Conservation (phyloP, 2,329 filamentous ascomycete genomes). For the Ophioceras dolichostomum region DNA sequence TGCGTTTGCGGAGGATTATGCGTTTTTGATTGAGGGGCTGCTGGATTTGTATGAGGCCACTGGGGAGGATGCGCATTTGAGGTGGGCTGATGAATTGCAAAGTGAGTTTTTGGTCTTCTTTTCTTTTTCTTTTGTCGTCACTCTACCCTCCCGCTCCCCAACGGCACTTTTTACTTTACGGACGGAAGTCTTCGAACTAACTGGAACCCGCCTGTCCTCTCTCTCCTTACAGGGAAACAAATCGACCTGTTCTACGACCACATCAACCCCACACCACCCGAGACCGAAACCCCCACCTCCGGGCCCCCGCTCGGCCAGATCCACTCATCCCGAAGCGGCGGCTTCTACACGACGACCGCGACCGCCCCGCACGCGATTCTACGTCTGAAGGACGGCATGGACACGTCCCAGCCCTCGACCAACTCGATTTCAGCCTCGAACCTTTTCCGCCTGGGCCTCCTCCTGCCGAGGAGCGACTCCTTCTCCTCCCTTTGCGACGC, state of each 20-base stretch:
- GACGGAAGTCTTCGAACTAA: too few species aligned
- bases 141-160: too few species aligned
- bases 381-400: slow-evolving; percentile 89
- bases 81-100: slow-evolving; percentile 75
- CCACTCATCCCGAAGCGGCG: slow-evolving; percentile 33
- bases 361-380: slow-evolving; percentile 61
- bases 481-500: too few species aligned
- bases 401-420: slow-evolving; percentile 78
- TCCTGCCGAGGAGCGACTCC: slow-evolving; percentile 30
- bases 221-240: slow-evolving; percentile 45
- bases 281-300: slow-evolving; percentile 3
- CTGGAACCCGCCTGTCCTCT: too few species aligned
- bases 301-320: too few species aligned
- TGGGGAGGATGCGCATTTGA: slow-evolving; percentile 58
- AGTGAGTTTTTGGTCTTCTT: slow-evolving; percentile 30
- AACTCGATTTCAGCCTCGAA: slow-evolving; percentile 84
- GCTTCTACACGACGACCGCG: slow-evolving; percentile 61
- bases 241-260: slow-evolving; percentile 67
- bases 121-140: not conserved
- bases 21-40: slow-evolving; percentile 72
- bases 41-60: slow-evolving; percentile 78
- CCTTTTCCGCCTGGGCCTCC: slow-evolving; percentile 63
- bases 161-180: too few species aligned
- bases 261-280: slow-evolving; percentile 17
- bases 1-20: slow-evolving; percentile 90